These are phyloP conservation scores for Asclepias syriaca DNA, from an alignment of 257 asterid species.

Conservation along the genomic window DNA sequence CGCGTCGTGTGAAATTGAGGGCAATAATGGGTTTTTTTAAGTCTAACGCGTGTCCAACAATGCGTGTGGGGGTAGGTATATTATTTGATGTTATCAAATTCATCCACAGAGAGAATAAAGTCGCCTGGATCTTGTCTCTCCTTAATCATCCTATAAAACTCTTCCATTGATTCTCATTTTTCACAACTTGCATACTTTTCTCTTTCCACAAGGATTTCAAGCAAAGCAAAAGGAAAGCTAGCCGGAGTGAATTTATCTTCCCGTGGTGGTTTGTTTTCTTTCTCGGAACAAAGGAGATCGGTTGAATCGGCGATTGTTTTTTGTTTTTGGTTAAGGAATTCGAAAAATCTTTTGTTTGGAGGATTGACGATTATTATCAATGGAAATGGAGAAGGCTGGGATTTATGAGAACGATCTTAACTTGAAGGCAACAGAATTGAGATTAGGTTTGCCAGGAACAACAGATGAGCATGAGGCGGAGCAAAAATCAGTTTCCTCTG, in stretches of 20 bases:
- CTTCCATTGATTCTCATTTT: background rate
- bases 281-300: background rate
- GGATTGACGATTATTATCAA: background rate
- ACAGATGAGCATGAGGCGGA: slow-evolving; percentile 36
- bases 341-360: background rate
- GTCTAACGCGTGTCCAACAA: background rate
- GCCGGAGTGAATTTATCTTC: background rate
- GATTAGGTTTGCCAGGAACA: slow-evolving; percentile 71
- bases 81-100: slow-evolving; percentile 30
- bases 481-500: slow-evolving; percentile 22
- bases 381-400: slow-evolving; percentile 27
- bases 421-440: slow-evolving; percentile 66
- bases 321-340: background rate
- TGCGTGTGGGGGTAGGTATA: slow-evolving; percentile 16
- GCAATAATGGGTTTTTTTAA: background rate
- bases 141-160: slow-evolving; percentile 27
- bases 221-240: background rate
- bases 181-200: slow-evolving; percentile 1
- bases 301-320: background rate
- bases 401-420: slow-evolving; percentile 44
- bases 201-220: background rate
- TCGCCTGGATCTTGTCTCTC: slow-evolving; percentile 31
- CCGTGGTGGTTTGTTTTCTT: background rate
- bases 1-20: slow-evolving; percentile 8
- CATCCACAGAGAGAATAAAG: slow-evolving; percentile 46